phyloP scores from a whole-genome alignment of 208 protist species.

The Trypanosoma vivax region DNA sequence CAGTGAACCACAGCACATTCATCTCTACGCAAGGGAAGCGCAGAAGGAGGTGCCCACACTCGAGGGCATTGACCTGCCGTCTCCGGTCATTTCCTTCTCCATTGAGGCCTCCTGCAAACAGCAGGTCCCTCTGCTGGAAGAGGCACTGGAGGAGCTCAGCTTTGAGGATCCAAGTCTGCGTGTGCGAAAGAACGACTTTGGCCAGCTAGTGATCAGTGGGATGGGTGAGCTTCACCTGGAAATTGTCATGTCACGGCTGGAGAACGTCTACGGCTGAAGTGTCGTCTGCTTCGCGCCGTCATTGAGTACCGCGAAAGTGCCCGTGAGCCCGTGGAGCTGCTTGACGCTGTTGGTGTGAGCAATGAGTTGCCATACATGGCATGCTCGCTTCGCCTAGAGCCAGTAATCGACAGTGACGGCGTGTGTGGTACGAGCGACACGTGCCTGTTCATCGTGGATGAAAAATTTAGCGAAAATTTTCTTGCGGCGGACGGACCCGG shows the following conservation, averaged over 20 bases:
- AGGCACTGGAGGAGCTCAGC: constrained; percentile 89
- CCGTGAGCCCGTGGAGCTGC: constrained; percentile 9
- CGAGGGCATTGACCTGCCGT: constrained; percentile 89
- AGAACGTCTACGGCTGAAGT: constrained; percentile 88
- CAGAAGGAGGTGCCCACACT: constrained; percentile 51
- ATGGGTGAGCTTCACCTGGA: constrained; percentile 96
- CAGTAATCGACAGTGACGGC: constrained; percentile 32
- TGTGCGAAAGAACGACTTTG: constrained; percentile 73
- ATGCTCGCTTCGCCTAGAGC: constrained; percentile 42
- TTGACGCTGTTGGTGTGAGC: constrained; percentile 23
- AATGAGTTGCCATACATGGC: constrained; percentile 71
- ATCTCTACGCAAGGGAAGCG: not conserved
- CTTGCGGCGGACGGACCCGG: constrained; percentile 1
- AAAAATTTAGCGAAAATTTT: constrained; percentile 31
- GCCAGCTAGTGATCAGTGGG: constrained; percentile 91
- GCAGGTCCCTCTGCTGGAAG: constrained; percentile 80
- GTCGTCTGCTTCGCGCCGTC: constrained; percentile 76
- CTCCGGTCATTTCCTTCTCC: constrained; percentile 94
- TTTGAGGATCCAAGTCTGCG: constrained; percentile 94
- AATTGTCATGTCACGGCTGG: constrained; percentile 92
- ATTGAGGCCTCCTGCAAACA: constrained; percentile 86
- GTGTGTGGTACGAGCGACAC: constrained; percentile 12
- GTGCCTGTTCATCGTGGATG: constrained; percentile 47
- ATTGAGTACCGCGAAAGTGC: constrained; percentile 84
- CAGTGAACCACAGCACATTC: constrained; percentile 13